A percentile compares a stretch with the other conserved stretches of the same genome.
Evolutionary conservation across 2,329 filamentous ascomycete genomes (phyloP).

Genomic region (Alternaria sp.): DNA sequence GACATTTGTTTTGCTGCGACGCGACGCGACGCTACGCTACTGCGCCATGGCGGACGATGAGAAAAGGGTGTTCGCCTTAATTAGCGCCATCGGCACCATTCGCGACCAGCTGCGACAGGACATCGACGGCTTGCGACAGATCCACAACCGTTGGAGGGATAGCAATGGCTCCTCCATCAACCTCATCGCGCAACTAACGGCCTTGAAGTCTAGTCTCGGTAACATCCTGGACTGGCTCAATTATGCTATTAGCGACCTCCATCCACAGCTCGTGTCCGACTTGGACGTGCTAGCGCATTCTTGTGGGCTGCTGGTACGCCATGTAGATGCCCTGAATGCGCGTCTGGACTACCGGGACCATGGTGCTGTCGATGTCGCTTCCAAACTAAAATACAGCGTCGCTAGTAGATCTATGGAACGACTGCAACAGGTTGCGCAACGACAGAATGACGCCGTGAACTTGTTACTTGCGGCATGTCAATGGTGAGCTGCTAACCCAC

Average conservation of each 20-base stretch:
- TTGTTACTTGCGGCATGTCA: slow-evolving; percentile 40
- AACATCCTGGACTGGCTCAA: slow-evolving; percentile 46
- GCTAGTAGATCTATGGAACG: slow-evolving; percentile 41
- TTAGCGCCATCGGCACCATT: slow-evolving; percentile 35
- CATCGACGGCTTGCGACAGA: slow-evolving; percentile 42
- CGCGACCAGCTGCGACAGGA: slow-evolving; percentile 40
- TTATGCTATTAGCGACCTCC: slow-evolving; percentile 41
- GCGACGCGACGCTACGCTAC: slow-evolving; percentile 28
- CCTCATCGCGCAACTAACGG: slow-evolving; percentile 44
- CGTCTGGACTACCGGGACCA: slow-evolving; percentile 39
- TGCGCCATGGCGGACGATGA: slow-evolving; percentile 29
- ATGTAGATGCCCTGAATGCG: slow-evolving; percentile 33
- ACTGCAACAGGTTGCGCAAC: slow-evolving; percentile 38
- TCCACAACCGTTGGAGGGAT: slow-evolving; percentile 44
- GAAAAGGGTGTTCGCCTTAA: slow-evolving; percentile 38
- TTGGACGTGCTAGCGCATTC: slow-evolving; percentile 42
- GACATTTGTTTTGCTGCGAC: slow-evolving; percentile 11
- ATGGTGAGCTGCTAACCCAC: slow-evolving; percentile 24
- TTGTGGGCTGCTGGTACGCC: slow-evolving; percentile 37
- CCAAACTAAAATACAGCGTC: slow-evolving; percentile 40
- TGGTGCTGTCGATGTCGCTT: slow-evolving; percentile 40
- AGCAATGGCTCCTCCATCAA: slow-evolving; percentile 41
- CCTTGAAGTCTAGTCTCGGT: slow-evolving; percentile 41
- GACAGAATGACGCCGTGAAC: slow-evolving; percentile 43
- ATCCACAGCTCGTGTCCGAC: slow-evolving; percentile 44